Percentiles rank a stretch among this genome's conserved stretches.
Evolutionary conservation across 768 basidiomycete genomes (phyloP).

Genomic region (Lactarius quietus): DNA sequence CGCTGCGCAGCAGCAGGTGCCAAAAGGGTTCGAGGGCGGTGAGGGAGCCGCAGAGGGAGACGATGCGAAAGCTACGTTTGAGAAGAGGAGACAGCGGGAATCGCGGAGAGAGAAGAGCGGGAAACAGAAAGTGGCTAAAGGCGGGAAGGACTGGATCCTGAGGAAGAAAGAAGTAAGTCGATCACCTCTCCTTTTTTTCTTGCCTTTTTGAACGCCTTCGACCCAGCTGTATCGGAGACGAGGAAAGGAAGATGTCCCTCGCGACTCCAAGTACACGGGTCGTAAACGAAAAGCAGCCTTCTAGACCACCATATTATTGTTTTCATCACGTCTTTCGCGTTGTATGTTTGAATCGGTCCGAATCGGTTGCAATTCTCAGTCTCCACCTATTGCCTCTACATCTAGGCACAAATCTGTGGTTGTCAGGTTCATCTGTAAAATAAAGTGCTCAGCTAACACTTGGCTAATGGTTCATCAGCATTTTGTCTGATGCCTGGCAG

Average conservation of each 20-base stretch:
- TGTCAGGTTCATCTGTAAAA: too few species aligned
- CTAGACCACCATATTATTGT: constrained; percentile 38
- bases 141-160: constrained; percentile 82
- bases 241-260: constrained; percentile 81
- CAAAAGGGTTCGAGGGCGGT: constrained; percentile 64
- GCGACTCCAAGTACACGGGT: constrained; percentile 89
- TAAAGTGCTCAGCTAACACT: too few species aligned
- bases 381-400: too few species aligned
- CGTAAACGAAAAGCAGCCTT: constrained; percentile 80
- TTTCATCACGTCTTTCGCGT: too few species aligned
- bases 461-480: too few species aligned
- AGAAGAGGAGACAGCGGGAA: constrained; percentile 71
- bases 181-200: not conserved
- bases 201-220: constrained; percentile 13
- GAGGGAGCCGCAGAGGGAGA: constrained; percentile 48
- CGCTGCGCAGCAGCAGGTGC: constrained; percentile 46
- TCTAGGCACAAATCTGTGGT: too few species aligned
- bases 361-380: too few species aligned
- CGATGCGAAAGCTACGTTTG: constrained; percentile 62
- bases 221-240: constrained; percentile 73
- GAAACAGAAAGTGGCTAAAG: constrained; percentile 70
- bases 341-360: too few species aligned
- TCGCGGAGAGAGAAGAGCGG: constrained; percentile 52
- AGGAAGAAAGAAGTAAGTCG: constrained; percentile 88
- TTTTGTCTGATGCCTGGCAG: too few species aligned